Conservation (phyloP, 805 yeast genomes). For the Hanseniaspora lindneri region DNA sequence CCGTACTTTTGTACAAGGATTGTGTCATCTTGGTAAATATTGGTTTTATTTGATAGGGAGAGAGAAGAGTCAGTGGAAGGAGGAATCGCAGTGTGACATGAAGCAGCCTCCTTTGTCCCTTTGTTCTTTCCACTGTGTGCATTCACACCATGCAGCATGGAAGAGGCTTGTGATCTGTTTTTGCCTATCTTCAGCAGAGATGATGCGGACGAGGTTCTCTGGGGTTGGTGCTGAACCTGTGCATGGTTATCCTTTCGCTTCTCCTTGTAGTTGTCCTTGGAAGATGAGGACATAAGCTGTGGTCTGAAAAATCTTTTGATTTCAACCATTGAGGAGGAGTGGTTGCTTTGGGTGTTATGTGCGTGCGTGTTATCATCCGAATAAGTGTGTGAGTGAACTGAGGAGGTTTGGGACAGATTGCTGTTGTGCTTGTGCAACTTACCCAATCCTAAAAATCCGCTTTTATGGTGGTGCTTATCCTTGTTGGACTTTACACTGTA, state of each 20-base stretch:
- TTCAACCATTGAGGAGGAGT: constrained; percentile 50
- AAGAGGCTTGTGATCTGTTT: constrained; percentile 3
- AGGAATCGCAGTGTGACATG: constrained; percentile 28
- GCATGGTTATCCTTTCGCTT: constrained; percentile 5
- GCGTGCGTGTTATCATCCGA: constrained; percentile 12
- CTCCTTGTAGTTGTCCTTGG: constrained; percentile 21
- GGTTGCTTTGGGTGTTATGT: constrained; percentile 4
- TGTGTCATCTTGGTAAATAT: constrained; percentile 41
- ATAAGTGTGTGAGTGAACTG: constrained; percentile 15
- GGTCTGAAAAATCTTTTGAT: constrained; percentile 64
- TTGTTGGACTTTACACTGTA: background rate
- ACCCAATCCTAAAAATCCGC: constrained; percentile 15
- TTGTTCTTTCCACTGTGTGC: constrained; percentile 21
- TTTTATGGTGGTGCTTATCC: constrained; percentile 1
- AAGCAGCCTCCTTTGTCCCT: constrained; percentile 2
- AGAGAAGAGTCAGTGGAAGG: constrained; percentile 29
- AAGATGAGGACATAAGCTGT: constrained; percentile 15
- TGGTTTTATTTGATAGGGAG: constrained; percentile 27
- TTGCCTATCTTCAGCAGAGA: constrained; percentile 15
- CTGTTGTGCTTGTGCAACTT: constrained; percentile 14
- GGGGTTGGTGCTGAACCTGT: background rate
- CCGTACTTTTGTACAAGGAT: constrained; percentile 52
- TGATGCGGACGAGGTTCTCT: constrained; percentile 3
- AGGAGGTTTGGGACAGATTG: constrained; percentile 13
- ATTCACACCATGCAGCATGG: background rate